Conservation (phyloP, 2,329 filamentous ascomycete species). For the Epichloe gansuensis region DNA sequence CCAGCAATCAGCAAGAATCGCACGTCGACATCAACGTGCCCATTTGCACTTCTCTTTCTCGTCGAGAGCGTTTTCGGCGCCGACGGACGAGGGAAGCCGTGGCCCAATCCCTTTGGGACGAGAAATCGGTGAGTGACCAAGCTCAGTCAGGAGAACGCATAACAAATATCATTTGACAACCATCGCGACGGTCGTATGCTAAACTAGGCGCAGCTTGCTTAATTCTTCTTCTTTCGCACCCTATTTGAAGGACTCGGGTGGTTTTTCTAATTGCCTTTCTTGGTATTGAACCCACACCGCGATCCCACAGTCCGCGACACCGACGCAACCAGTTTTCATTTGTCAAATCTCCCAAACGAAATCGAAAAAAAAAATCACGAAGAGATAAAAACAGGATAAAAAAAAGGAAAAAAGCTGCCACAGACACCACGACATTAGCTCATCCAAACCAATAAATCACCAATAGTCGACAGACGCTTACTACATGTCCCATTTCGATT, state of each 20-base stretch:
- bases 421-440: neutral
- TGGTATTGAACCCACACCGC: neutral
- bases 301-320: neutral
- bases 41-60: neutral
- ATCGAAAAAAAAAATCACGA: neutral
- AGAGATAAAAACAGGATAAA: neutral
- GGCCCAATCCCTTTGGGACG: neutral
- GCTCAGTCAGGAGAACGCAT: neutral
- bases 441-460: neutral
- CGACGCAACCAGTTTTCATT: conserved; percentile 3
- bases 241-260: neutral
- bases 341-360: neutral
- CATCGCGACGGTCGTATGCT: neutral
- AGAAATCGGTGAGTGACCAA: conserved; percentile 3
- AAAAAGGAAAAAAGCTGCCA: neutral
- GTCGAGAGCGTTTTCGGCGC: neutral
- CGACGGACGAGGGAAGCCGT: neutral
- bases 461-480: neutral
- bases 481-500: neutral
- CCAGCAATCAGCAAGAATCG: conserved; percentile 1
- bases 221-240: neutral
- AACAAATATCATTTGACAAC: neutral
- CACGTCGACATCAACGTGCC: neutral
- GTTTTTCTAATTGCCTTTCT: neutral
- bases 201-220: neutral